Evolutionary conservation across 169 alveolate species (phyloP).

Genomic region (Cyclospora cayetanensis): DNA sequence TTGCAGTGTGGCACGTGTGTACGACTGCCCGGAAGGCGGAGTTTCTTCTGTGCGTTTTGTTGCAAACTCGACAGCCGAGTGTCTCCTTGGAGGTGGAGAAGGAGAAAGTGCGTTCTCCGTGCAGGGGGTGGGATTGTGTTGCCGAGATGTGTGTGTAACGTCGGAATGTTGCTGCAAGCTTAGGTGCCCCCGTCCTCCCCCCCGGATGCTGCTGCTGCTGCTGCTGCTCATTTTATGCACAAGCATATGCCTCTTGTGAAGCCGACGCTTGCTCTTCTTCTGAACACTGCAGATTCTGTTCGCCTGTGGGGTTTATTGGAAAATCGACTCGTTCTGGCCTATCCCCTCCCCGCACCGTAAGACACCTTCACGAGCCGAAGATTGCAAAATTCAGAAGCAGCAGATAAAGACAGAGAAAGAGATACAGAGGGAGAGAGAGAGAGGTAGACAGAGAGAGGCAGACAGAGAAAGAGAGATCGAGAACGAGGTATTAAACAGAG

Average conservation of each 20-base stretch:
- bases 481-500: not conserved
- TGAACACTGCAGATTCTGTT: not conserved
- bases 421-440: not conserved
- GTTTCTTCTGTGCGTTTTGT: constrained; percentile 6
- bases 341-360: not conserved
- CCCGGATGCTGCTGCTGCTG: not conserved
- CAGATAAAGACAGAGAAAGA: not conserved
- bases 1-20: constrained; percentile 3
- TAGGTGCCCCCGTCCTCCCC: not conserved
- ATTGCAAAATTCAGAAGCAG: not conserved
- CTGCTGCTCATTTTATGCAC: too few relatives aligned
- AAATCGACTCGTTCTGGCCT: not conserved
- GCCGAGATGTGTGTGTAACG: not conserved
- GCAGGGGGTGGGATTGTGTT: not conserved
- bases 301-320: constrained; percentile 7
- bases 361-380: not conserved
- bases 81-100: constrained; percentile 3
- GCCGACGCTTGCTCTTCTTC: too few relatives aligned
- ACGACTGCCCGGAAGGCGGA: not conserved
- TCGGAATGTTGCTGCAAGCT: too few relatives aligned
- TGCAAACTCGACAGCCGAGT: not conserved
- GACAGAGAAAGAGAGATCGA: not conserved
- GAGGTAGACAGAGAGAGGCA: not conserved
- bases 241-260: too few relatives aligned
- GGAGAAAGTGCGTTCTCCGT: not conserved